These are phyloP conservation scores for Erythrobasidium yunnanense DNA, from an alignment of 768 basidiomycete species.

Conservation along the genomic window DNA sequence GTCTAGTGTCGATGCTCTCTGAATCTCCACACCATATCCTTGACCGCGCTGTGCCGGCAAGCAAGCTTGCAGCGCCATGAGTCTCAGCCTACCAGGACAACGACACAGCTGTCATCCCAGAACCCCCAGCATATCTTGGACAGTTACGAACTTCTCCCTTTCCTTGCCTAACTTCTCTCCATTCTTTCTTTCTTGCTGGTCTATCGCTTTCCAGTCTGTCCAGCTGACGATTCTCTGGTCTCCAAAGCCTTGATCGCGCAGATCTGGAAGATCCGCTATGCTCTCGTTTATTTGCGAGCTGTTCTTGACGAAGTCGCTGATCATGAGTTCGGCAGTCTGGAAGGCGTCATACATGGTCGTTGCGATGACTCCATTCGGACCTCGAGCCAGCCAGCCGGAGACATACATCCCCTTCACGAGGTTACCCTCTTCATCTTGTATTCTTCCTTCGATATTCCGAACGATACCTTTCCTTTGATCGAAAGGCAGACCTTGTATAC, in stretches of 20 bases:
- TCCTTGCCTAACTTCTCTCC: conserved; percentile 46
- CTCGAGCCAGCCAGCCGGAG: conserved; percentile 84
- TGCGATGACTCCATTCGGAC: conserved; percentile 82
- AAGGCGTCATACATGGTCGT: conserved; percentile 89
- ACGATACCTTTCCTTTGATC: conserved; percentile 45
- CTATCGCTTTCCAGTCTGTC: conserved; percentile 62
- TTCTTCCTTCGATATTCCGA: conserved; percentile 43
- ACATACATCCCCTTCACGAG: conserved; percentile 59
- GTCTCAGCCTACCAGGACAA: too few relatives aligned
- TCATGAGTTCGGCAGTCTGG: conserved; percentile 58
- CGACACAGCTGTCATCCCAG: background rate
- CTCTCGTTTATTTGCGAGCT: conserved; percentile 42
- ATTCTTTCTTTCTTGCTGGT: conserved; percentile 57
- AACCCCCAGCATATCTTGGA: conserved; percentile 43
- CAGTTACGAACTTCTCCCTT: conserved; percentile 44
- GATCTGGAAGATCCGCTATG: conserved; percentile 46
- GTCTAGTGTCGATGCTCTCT: too few relatives aligned
- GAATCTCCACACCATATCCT: too few relatives aligned
- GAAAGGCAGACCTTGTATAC: conserved; percentile 40
- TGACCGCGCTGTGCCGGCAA: too few relatives aligned
- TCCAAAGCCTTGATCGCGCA: conserved; percentile 39
- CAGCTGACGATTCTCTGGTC: conserved; percentile 51
- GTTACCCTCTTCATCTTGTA: conserved; percentile 40
- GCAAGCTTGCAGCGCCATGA: too few relatives aligned
- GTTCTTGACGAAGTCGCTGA: conserved; percentile 50